Evolutionary conservation across 1,139 yeast genomes (phyloP).

Genomic region (Candida gigantensis): DNA sequence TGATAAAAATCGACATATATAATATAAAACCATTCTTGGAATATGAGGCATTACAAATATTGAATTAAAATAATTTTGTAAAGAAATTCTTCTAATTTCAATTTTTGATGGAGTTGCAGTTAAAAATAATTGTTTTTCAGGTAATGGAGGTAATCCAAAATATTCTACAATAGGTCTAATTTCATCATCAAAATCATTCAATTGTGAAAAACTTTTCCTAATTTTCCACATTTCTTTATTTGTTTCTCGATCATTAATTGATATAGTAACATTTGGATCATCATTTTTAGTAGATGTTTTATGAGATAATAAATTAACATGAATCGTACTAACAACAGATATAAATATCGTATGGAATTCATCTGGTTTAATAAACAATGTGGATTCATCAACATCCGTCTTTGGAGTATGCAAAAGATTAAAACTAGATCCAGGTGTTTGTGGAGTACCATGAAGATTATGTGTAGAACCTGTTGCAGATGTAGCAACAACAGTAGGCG

Average conservation of each 20-base stretch:
- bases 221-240: slow-evolving; percentile 73
- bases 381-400: slow-evolving; percentile 28
- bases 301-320: slow-evolving; percentile 31
- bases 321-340: slow-evolving; percentile 58
- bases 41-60: slow-evolving; percentile 61
- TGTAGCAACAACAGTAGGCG: too few species aligned
- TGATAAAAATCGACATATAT: slow-evolving; percentile 67
- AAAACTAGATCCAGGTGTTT: slow-evolving; percentile 22
- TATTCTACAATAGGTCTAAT: slow-evolving; percentile 56
- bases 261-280: slow-evolving; percentile 61
- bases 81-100: slow-evolving; percentile 54
- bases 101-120: slow-evolving; percentile 66
- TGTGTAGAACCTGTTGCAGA: slow-evolving; percentile 12
- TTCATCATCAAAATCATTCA: slow-evolving; percentile 56
- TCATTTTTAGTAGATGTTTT: slow-evolving; percentile 40
- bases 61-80: slow-evolving; percentile 63
- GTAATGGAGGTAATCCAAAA: slow-evolving; percentile 64
- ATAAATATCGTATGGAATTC: slow-evolving; percentile 65
- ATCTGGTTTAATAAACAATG: slow-evolving; percentile 62
- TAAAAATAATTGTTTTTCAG: slow-evolving; percentile 55
- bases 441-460: slow-evolving; percentile 12
- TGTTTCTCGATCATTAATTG: slow-evolving; percentile 58
- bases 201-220: slow-evolving; percentile 58
- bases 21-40: slow-evolving; percentile 54
- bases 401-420: slow-evolving; percentile 28